Percentiles rank a stretch among this genome's conserved stretches.
Evolutionary conservation across 805 yeast species (phyloP).

Genomic region (Zygotorulaspora chibaensis): DNA sequence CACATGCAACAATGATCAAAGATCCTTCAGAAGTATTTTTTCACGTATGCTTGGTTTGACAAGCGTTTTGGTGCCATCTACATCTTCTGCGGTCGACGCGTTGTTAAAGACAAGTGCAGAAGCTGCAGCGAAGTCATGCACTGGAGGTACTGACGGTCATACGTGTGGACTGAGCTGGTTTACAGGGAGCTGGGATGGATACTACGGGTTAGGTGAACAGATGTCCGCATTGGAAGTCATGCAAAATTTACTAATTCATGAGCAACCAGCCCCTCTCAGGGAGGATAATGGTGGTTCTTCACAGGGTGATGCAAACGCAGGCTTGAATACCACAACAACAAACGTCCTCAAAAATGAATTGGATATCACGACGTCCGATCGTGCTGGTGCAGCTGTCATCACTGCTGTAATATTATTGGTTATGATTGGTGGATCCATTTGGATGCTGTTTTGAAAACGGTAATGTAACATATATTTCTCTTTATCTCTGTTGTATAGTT

Average conservation of each 20-base stretch:
- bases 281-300: slow-evolving; percentile 51
- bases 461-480: not conserved
- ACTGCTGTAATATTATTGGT: slow-evolving; percentile 69
- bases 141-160: slow-evolving; percentile 69
- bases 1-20: slow-evolving; percentile 68
- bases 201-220: slow-evolving; percentile 75
- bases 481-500: not conserved
- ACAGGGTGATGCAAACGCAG: slow-evolving; percentile 51
- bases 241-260: slow-evolving; percentile 42
- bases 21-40: slow-evolving; percentile 68
- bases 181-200: slow-evolving; percentile 52
- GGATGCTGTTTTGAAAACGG: slow-evolving; percentile 60
- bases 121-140: slow-evolving; percentile 67
- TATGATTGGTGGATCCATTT: slow-evolving; percentile 61
- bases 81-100: slow-evolving; percentile 40
- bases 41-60: slow-evolving; percentile 61
- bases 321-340: slow-evolving; percentile 40
- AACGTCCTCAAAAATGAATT: slow-evolving; percentile 37
- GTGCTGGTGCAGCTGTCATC: slow-evolving; percentile 85
- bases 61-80: slow-evolving; percentile 49
- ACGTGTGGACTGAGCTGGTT: slow-evolving; percentile 76
- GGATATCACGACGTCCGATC: slow-evolving; percentile 56
- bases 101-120: slow-evolving; percentile 48
- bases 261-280: slow-evolving; percentile 52
- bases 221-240: slow-evolving; percentile 68